These are phyloP conservation scores for Rostrohypoxylon terebratum DNA, from an alignment of 495 filamentous ascomycete genomes.

Conservation along the genomic window DNA sequence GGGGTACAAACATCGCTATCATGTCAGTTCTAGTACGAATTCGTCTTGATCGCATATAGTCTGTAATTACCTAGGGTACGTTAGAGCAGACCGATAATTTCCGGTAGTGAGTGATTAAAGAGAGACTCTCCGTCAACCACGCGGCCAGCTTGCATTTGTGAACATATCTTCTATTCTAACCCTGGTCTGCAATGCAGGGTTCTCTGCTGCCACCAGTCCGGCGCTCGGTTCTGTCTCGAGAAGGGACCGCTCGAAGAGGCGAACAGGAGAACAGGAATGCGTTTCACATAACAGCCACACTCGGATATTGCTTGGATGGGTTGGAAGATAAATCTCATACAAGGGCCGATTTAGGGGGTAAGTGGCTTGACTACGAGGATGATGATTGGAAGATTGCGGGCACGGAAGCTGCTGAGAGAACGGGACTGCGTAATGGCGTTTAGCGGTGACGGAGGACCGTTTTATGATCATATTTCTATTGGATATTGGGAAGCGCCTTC, in stretches of 20 bases:
- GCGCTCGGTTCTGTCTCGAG: conserved; percentile 61
- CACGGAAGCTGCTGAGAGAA: conserved; percentile 36
- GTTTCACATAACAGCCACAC: conserved; percentile 70
- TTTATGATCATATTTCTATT: background rate
- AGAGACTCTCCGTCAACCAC: background rate
- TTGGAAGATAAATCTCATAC: conserved; percentile 58
- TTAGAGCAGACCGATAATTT: conserved; percentile 9
- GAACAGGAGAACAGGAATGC: conserved; percentile 69
- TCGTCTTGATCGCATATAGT: too few species aligned
- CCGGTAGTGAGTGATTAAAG: conserved; percentile 5
- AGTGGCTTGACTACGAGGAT: conserved; percentile 65
- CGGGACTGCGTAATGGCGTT: background rate
- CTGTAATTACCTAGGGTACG: conserved; percentile 31
- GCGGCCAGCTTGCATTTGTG: background rate
- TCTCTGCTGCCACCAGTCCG: conserved; percentile 63
- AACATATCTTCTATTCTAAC: too few species aligned
- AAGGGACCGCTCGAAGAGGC: conserved; percentile 65
- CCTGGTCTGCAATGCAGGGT: conserved; percentile 72
- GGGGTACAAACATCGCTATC: background rate
- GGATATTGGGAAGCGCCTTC: too few species aligned
- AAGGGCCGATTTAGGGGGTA: conserved; percentile 58
- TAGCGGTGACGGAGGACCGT: background rate
- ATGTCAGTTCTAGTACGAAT: too few species aligned
- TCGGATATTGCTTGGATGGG: conserved; percentile 61
- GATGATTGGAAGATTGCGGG: conserved; percentile 45